Conservation (phyloP, 148 eudicot genomes). For the Rhododendron mucronatum region DNA sequence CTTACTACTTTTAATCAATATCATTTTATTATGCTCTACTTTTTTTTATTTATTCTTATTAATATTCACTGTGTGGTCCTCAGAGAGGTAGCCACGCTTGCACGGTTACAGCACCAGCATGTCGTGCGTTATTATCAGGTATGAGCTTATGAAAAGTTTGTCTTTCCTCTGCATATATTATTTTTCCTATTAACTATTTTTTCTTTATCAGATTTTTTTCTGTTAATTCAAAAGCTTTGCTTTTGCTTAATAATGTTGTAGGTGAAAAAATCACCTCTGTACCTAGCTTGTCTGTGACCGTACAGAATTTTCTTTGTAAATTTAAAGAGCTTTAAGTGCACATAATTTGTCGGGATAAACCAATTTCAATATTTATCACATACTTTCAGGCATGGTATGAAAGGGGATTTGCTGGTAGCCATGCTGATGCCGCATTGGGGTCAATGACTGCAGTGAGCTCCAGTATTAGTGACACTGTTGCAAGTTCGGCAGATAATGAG, state of each 20-base stretch:
- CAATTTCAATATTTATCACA: conserved; percentile 6
- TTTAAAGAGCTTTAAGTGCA: not conserved
- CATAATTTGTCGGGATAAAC: not conserved
- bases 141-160: conserved; percentile 10
- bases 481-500: conserved; percentile 52
- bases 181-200: not conserved
- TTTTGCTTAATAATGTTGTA: not conserved
- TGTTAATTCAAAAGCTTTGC: not conserved
- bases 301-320: not conserved
- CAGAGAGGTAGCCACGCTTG: conserved; percentile 96
- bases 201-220: not conserved
- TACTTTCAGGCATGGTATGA: conserved; percentile 93
- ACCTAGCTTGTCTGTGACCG: not conserved
- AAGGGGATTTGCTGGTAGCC: conserved; percentile 53
- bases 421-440: conserved; percentile 52
- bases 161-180: not conserved
- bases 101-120: conserved; percentile 97
- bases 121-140: conserved; percentile 99
- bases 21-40: not conserved
- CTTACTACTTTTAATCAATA: not conserved
- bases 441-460: conserved; percentile 63
- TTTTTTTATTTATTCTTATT: too few species aligned
- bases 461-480: conserved; percentile 49
- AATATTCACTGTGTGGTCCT: conserved; percentile 8
- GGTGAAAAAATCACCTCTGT: not conserved